Evolutionary conservation across 371 early-diverging fungal genomes (phyloP).

Genomic region (Furculomyces boomerangus): DNA sequence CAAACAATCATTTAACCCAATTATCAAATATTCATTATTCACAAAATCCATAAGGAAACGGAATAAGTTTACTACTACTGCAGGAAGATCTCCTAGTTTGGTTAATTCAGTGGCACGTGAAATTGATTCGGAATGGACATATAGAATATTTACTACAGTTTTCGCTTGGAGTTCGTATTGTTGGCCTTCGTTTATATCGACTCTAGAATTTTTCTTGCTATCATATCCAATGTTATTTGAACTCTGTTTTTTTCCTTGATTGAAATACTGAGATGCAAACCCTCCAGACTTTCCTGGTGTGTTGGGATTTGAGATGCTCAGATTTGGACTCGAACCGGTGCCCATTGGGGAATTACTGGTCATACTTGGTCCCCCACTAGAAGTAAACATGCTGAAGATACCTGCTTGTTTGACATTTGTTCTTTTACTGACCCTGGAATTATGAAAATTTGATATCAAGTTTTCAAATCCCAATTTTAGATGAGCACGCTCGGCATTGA

Average conservation of each 20-base stretch:
- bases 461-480: slow-evolving; percentile 39
- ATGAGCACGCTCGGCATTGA: slow-evolving; percentile 51
- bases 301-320: not conserved
- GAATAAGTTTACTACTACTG: slow-evolving; percentile 40
- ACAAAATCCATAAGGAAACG: slow-evolving; percentile 49
- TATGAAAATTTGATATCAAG: slow-evolving; percentile 26
- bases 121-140: slow-evolving; percentile 72
- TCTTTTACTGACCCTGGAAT: slow-evolving; percentile 33
- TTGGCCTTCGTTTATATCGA: not conserved
- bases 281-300: not conserved
- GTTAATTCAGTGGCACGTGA: slow-evolving; percentile 64
- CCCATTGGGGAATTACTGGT: not conserved
- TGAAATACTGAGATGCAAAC: too few relatives aligned
- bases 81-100: slow-evolving; percentile 39
- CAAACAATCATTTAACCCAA: slow-evolving; percentile 53
- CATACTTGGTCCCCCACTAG: not conserved
- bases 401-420: slow-evolving; percentile 3
- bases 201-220: not conserved
- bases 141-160: slow-evolving; percentile 26
- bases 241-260: too few relatives aligned
- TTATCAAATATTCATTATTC: slow-evolving; percentile 60
- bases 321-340: not conserved
- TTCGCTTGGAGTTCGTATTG: not conserved
- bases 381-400: not conserved
- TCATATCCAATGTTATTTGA: too few relatives aligned